phyloP scores from a whole-genome alignment of 805 yeast species.

The Metschnikowia drakensbergensis region DNA sequence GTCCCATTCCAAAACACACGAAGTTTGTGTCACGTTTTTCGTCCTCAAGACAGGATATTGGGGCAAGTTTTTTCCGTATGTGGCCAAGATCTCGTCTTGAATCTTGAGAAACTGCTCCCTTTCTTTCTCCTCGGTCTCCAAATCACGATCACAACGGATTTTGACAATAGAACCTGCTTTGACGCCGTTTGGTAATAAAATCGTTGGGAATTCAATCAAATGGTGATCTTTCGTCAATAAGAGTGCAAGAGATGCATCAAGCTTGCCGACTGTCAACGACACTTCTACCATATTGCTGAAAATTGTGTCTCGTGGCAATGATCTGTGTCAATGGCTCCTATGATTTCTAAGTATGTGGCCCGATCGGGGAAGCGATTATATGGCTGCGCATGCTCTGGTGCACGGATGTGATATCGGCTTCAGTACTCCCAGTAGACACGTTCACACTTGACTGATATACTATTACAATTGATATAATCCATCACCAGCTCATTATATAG shows the following conservation, averaged over 20 bases:
- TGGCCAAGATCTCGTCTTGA: constrained; percentile 68
- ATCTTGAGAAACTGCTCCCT: constrained; percentile 52
- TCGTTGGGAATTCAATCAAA: constrained; percentile 94
- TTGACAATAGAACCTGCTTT: constrained; percentile 89
- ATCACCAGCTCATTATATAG: background rate
- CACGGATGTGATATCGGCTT: constrained; percentile 1
- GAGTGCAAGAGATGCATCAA: constrained; percentile 91
- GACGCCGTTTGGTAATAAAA: constrained; percentile 84
- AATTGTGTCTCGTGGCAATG: background rate
- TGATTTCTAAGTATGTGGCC: background rate
- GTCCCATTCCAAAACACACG: constrained; percentile 95
- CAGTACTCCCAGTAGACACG: background rate
- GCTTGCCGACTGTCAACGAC: constrained; percentile 88
- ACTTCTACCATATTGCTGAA: constrained; percentile 70
- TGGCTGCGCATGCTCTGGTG: constrained; percentile 6
- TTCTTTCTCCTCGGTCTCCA: constrained; percentile 60
- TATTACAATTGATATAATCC: background rate
- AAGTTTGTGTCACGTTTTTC: constrained; percentile 86
- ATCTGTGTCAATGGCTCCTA: background rate
- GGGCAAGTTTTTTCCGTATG: constrained; percentile 75
- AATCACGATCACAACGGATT: constrained; percentile 77
- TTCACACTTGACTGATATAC: background rate
- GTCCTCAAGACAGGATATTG: constrained; percentile 62
- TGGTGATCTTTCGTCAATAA: constrained; percentile 89
- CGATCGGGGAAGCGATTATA: background rate